Conservation (phyloP, 306 rosid species). For the Datisca glomerata region DNA sequence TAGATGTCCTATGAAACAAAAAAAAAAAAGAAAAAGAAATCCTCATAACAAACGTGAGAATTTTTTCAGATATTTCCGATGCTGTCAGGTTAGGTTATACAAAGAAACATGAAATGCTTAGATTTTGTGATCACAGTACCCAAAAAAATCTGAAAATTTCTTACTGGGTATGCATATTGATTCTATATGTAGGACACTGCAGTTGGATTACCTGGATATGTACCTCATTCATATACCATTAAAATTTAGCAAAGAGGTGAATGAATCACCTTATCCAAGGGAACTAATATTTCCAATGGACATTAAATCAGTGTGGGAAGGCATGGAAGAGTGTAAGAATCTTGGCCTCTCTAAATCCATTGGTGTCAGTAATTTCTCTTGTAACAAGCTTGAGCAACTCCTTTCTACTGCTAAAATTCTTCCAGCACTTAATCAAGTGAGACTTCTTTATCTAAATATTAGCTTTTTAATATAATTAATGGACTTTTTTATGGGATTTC, state of each 20-base stretch:
- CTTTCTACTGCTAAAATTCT: slow-evolving; percentile 26
- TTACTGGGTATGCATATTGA: too few species aligned
- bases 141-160: too few species aligned
- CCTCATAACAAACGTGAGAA: too few species aligned
- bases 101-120: too few species aligned
- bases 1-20: too few species aligned
- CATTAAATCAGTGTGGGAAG: slow-evolving; percentile 16
- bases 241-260: slow-evolving; percentile 3
- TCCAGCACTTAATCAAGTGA: slow-evolving; percentile 25
- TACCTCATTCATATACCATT: slow-evolving; percentile 13
- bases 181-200: neutral
- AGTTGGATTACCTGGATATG: slow-evolving; percentile 8
- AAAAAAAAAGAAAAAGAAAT: too few species aligned
- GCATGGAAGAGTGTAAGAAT: slow-evolving; percentile 22
- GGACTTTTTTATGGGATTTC: too few species aligned
- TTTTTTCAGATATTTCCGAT: too few species aligned
- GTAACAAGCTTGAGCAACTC: slow-evolving; percentile 14
- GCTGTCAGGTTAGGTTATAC: too few species aligned
- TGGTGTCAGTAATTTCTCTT: slow-evolving; percentile 26
- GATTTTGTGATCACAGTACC: too few species aligned
- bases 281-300: slow-evolving; percentile 19
- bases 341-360: slow-evolving; percentile 21
- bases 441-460: neutral
- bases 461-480: too few species aligned
- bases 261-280: slow-evolving; percentile 1